Evolutionary conservation across 148 eudicot genomes (phyloP).

Genomic region (Cornus controversa): DNA sequence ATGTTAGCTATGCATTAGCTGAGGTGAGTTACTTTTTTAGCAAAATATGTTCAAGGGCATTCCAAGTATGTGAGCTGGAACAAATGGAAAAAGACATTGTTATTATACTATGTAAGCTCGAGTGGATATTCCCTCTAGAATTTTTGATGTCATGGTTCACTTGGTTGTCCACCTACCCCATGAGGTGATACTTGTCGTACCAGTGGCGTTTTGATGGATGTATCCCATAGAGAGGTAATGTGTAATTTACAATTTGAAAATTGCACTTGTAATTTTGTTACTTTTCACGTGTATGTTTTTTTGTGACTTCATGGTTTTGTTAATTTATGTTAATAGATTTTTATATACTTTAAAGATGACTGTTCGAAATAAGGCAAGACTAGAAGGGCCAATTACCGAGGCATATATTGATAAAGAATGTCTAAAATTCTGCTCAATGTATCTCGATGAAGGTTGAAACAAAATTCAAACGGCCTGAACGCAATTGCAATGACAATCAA

Average conservation of each 20-base stretch:
- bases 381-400: conserved; percentile 9
- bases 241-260: too few species aligned
- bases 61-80: conserved; percentile 1
- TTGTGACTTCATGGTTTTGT: background rate
- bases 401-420: conserved; percentile 14
- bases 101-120: background rate
- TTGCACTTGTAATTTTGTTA: too few species aligned
- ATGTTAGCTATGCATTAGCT: background rate
- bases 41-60: conserved; percentile 15
- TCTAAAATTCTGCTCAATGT: conserved; percentile 5
- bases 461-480: background rate
- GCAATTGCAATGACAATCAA: too few species aligned
- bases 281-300: too few species aligned
- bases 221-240: conserved; percentile 12
- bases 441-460: background rate
- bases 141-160: conserved; percentile 16
- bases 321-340: background rate
- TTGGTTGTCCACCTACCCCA: background rate
- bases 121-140: conserved; percentile 3
- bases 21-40: conserved; percentile 16
- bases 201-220: conserved; percentile 6
- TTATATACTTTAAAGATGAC: background rate
- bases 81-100: conserved; percentile 15
- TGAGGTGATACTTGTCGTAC: conserved; percentile 10
- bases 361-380: conserved; percentile 4